phyloP scores from a whole-genome alignment of 2,329 filamentous ascomycete genomes.

The Epichloe hybrida region DNA sequence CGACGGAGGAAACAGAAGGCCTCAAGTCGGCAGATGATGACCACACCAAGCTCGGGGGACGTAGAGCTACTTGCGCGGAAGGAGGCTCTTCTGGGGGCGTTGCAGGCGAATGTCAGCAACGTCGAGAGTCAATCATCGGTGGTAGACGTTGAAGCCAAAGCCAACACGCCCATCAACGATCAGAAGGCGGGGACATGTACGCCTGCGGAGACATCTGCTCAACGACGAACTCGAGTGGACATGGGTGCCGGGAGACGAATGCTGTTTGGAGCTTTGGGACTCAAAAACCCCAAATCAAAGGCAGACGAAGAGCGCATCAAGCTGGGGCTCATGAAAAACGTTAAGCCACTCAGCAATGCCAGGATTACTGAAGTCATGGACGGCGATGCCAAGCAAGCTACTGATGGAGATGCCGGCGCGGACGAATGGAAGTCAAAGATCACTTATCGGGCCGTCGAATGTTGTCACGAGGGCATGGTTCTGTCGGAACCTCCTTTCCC shows the following conservation, averaged over 20 bases:
- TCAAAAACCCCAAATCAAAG: constrained; percentile 54
- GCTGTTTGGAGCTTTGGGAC: constrained; percentile 58
- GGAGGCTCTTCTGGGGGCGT: constrained; percentile 20
- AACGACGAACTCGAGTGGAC: constrained; percentile 17
- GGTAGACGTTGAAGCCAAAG: not conserved
- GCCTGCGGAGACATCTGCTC: not conserved
- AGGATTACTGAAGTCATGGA: constrained; percentile 15
- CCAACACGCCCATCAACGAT: not conserved
- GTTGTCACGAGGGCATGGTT: constrained; percentile 53
- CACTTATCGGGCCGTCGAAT: constrained; percentile 68
- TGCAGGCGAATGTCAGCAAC: not conserved
- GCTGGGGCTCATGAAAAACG: constrained; percentile 42
- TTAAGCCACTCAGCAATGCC: constrained; percentile 26
- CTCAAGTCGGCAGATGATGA: not conserved
- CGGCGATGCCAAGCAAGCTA: constrained; percentile 5
- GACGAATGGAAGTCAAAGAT: constrained; percentile 65
- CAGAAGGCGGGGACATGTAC: not conserved
- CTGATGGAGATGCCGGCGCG: constrained; percentile 26
- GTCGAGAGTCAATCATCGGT: not conserved
- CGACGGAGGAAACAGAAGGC: constrained; percentile 29
- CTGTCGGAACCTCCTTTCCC: constrained; percentile 75
- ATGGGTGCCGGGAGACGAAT: constrained; percentile 52
- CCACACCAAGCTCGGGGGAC: constrained; percentile 4
- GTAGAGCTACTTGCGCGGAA: constrained; percentile 26
- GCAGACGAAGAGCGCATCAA: constrained; percentile 52